Conservation (phyloP, 2,329 filamentous ascomycete species). For the Cercospora citrullina region DNA sequence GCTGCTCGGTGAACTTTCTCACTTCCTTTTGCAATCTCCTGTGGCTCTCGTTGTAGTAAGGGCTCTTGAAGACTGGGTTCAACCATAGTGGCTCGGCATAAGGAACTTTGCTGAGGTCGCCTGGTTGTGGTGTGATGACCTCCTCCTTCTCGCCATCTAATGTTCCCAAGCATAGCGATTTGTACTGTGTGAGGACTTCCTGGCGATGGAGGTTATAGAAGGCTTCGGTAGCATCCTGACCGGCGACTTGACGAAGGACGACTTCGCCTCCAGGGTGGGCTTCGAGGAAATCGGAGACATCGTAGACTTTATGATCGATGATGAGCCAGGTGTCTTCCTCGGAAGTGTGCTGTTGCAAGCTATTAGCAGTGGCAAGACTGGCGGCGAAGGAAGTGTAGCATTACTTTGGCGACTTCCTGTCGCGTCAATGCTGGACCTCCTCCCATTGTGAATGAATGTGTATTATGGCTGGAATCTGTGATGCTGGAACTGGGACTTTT, state of each 20-base stretch:
- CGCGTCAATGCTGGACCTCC: conserved; percentile 26
- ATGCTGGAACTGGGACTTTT: background rate
- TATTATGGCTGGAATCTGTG: background rate
- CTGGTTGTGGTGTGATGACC: conserved; percentile 67
- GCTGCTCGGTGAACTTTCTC: conserved; percentile 69
- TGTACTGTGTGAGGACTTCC: conserved; percentile 82
- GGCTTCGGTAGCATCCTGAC: conserved; percentile 74
- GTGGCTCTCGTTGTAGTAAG: conserved; percentile 79
- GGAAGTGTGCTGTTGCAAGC: conserved; percentile 60
- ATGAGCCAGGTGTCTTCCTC: conserved; percentile 79
- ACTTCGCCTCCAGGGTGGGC: conserved; percentile 81
- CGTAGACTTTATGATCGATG: conserved; percentile 84
- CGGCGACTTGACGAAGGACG: conserved; percentile 77
- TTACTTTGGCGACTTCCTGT: conserved; percentile 35
- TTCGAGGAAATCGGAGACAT: conserved; percentile 80
- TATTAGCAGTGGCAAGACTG: conserved; percentile 7
- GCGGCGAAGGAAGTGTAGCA: background rate
- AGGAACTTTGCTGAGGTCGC: conserved; percentile 73
- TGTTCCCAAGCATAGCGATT: conserved; percentile 71
- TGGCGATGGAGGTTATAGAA: conserved; percentile 94
- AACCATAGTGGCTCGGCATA: conserved; percentile 87
- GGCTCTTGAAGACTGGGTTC: conserved; percentile 70
- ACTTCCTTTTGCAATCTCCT: conserved; percentile 66
- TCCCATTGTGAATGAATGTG: conserved; percentile 5
- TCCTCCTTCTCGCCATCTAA: conserved; percentile 73